These are phyloP conservation scores for Lodderomyces beijingensis DNA, from an alignment of 1,139 yeast genomes.

Conservation along the genomic window DNA sequence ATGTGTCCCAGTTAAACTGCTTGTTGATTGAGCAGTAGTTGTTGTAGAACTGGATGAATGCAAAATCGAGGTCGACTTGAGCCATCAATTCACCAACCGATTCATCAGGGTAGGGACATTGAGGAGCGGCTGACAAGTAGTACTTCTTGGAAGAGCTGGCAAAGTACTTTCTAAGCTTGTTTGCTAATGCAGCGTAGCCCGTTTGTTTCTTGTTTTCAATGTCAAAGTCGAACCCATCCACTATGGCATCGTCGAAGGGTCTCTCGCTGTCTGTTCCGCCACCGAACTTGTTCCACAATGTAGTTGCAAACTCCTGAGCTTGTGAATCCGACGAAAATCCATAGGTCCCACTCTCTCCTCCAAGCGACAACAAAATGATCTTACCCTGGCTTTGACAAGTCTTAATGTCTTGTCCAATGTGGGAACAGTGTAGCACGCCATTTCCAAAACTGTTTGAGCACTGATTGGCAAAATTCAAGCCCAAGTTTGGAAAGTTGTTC, in stretches of 20 bases:
- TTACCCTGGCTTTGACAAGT: slow-evolving; percentile 79
- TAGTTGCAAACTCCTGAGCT: slow-evolving; percentile 63
- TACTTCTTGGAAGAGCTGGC: slow-evolving; percentile 45
- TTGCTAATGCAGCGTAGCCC: slow-evolving; percentile 62
- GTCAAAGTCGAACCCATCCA: slow-evolving; percentile 43
- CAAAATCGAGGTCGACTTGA: slow-evolving; percentile 69
- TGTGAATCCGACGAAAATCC: slow-evolving; percentile 61
- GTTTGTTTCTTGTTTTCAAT: slow-evolving; percentile 42
- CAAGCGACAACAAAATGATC: slow-evolving; percentile 74
- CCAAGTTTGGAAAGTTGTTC: slow-evolving; percentile 49
- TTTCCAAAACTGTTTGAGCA: slow-evolving; percentile 51
- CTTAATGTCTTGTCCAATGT: slow-evolving; percentile 66
- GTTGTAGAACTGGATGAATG: slow-evolving; percentile 90
- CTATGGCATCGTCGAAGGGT: slow-evolving; percentile 59
- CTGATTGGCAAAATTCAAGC: slow-evolving; percentile 66
- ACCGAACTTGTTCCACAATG: slow-evolving; percentile 82
- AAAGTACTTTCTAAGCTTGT: slow-evolving; percentile 51
- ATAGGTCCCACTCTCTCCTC: slow-evolving; percentile 80
- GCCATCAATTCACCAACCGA: slow-evolving; percentile 65
- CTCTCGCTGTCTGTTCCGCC: slow-evolving; percentile 67
- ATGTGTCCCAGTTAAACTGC: slow-evolving; percentile 76
- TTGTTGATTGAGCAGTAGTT: slow-evolving; percentile 65
- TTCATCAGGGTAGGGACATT: slow-evolving; percentile 89
- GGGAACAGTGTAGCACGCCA: slow-evolving; percentile 58
- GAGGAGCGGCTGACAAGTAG: slow-evolving; percentile 89